Base-by-base conservation (phyloP, 768 basidiomycete species). In the Brasilioporus rufonigricans region DNA sequence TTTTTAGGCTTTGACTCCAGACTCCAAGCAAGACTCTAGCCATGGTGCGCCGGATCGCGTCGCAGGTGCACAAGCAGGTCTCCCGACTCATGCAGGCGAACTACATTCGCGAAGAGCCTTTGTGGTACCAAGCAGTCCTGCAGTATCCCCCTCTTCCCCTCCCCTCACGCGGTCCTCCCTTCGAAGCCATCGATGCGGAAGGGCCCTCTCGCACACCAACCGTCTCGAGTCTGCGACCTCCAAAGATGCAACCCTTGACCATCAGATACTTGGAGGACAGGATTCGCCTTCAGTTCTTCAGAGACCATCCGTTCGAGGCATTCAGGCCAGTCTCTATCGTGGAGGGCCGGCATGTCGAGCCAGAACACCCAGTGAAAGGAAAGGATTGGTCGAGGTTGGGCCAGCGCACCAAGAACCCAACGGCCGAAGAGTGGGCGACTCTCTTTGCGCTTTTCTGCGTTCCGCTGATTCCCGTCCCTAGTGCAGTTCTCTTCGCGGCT, bases 271-370 rank as follows among this genome's bases (percentile, higher is more conserved):
- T 89, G 38, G 93, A 96, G 67, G 97, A 99, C 70, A 77, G 81
- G 57, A 76, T 98, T 54, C 85, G 97, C 33, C 78, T 84, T 51
- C 91, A 91, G 69, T 98, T 99, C 78, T 98, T 95, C 77, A 77
- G 78, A 39, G 97, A 99, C 75, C 95, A 97, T 69, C 94, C 97
- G 8, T 97, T 97, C 66, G 95, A 99, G 74, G 88, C 93, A 2
- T 90, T 95, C 72, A 79, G 95, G 40, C 85, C 93, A 2, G 77
- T 78, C 10, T 85, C 81, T 12, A 69, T 99, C 48, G 82, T 91
- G 0, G 97, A 99, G 73, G 78, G 77, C 16, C 83, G 76, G 19
- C 69, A 68, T 18, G 76, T 91, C 47, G 77, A 80, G 64, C 73
- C 77, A 19, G 75, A 80, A 40, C 82, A 87, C 63, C 77, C 79